Evolutionary conservation across 2,329 filamentous ascomycete species (phyloP).

Genomic region (Exophiala phaeomuriformis): DNA sequence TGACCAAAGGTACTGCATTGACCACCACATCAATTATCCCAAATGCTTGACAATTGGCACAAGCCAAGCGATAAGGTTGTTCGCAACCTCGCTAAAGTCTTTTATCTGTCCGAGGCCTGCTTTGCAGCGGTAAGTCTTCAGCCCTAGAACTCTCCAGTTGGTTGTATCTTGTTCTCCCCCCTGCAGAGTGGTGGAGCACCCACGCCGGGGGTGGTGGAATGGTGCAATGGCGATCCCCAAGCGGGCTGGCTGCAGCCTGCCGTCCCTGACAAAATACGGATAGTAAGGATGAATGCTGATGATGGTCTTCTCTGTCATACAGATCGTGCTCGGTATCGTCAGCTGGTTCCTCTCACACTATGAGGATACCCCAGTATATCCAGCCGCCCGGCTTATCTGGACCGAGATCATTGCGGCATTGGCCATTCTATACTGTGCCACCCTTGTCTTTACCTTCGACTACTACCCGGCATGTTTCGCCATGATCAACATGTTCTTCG

Average conservation of each 20-base stretch:
- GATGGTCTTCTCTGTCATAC: neutral
- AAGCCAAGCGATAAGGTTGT: neutral
- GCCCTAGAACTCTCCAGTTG: too few relatives aligned
- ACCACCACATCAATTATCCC: neutral
- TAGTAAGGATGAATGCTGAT: neutral
- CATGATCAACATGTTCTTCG: conserved; percentile 10
- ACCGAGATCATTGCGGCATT: conserved; percentile 10
- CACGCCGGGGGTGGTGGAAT: too few relatives aligned
- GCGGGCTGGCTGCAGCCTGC: too few relatives aligned
- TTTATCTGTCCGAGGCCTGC: neutral
- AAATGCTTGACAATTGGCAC: neutral
- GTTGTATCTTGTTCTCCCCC: too few relatives aligned
- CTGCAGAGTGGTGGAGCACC: too few relatives aligned
- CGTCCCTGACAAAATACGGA: neutral
- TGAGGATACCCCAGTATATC: conserved; percentile 9
- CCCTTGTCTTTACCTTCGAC: conserved; percentile 3
- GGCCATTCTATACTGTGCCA: neutral
- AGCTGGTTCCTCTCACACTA: conserved; percentile 11
- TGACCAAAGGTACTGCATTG: neutral
- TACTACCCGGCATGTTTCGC: neutral
- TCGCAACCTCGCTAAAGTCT: neutral
- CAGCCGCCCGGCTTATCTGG: conserved; percentile 10
- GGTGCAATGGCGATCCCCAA: too few relatives aligned
- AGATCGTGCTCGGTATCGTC: conserved; percentile 10
- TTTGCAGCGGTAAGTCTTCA: neutral